Percentiles rank a stretch among this genome's conserved stretches.
These are phyloP conservation scores for Plectosphaerella sp. DNA, from an alignment of 2,329 filamentous ascomycete genomes.

Conservation along the genomic window DNA sequence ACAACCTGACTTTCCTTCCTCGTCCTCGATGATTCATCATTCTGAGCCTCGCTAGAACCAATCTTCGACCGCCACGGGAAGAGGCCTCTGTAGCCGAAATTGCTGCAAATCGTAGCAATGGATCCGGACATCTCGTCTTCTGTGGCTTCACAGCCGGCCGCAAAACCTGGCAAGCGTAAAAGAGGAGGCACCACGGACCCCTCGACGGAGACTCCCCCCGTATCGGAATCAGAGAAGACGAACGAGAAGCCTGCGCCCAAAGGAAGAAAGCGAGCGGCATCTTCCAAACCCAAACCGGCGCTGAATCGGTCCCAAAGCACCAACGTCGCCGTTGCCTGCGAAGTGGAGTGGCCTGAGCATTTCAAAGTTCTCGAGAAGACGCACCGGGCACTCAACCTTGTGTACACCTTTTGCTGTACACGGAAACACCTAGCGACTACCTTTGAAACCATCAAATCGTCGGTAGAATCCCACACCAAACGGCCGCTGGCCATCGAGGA, in stretches of 20 bases:
- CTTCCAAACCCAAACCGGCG: conserved; percentile 11
- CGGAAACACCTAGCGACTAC: conserved; percentile 90
- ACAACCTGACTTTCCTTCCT: too few relatives aligned
- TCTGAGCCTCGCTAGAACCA: too few relatives aligned
- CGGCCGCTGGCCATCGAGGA: conserved; percentile 68
- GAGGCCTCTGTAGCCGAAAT: too few relatives aligned
- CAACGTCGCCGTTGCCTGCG: conserved; percentile 20
- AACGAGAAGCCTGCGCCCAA: neutral
- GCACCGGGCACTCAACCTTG: conserved; percentile 82
- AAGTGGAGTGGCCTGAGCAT: conserved; percentile 64
- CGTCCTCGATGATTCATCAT: too few relatives aligned
- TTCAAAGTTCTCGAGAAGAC: conserved; percentile 72
- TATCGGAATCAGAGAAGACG: neutral
- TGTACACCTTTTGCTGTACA: conserved; percentile 92
- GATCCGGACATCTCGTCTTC: too few relatives aligned
- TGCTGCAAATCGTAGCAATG: too few relatives aligned
- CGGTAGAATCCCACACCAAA: conserved; percentile 80
- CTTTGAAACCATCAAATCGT: conserved; percentile 78
- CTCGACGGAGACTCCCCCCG: too few relatives aligned
- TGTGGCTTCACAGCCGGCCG: too few relatives aligned
- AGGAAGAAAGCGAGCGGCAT: conserved; percentile 2
- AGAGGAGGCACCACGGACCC: too few relatives aligned
- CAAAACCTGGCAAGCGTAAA: too few relatives aligned
- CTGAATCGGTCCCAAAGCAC: conserved; percentile 7
- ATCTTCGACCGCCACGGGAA: too few relatives aligned